Evolutionary conservation across 148 eudicot genomes (phyloP).

Genomic region (Silene conica): DNA sequence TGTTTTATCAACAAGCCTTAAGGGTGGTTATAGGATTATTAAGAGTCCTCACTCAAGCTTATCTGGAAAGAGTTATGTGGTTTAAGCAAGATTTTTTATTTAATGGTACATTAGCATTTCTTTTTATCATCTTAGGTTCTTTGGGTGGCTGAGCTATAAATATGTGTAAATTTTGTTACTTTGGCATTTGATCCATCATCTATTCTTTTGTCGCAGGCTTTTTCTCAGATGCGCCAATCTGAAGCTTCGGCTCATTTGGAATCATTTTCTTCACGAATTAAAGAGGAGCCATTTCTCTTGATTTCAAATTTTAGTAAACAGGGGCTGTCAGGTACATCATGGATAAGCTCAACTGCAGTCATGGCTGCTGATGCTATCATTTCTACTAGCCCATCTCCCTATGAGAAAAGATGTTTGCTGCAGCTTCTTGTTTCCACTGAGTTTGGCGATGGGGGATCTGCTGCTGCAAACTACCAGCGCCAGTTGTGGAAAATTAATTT

Average conservation of each 20-base stretch:
- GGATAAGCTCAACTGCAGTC: slow-evolving; percentile 78
- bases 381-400: slow-evolving; percentile 82
- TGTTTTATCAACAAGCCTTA: background rate
- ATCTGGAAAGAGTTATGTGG: slow-evolving; percentile 2
- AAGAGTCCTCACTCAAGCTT: slow-evolving; percentile 4
- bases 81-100: background rate
- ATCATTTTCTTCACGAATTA: slow-evolving; percentile 74
- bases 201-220: slow-evolving; percentile 49
- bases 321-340: slow-evolving; percentile 44
- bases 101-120: background rate
- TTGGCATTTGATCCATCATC: background rate
- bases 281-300: slow-evolving; percentile 53
- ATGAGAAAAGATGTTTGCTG: slow-evolving; percentile 85
- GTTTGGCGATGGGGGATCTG: slow-evolving; percentile 85
- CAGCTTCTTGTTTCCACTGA: slow-evolving; percentile 80
- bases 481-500: slow-evolving; percentile 87
- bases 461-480: slow-evolving; percentile 59
- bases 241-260: slow-evolving; percentile 95
- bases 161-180: background rate
- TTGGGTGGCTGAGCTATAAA: background rate
- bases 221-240: slow-evolving; percentile 92
- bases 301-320: slow-evolving; percentile 38
- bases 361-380: slow-evolving; percentile 93
- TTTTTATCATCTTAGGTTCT: background rate
- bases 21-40: background rate